phyloP scores from a whole-genome alignment of 1,284 basidiomycete genomes.

The Singerocomus rubriflavus region DNA sequence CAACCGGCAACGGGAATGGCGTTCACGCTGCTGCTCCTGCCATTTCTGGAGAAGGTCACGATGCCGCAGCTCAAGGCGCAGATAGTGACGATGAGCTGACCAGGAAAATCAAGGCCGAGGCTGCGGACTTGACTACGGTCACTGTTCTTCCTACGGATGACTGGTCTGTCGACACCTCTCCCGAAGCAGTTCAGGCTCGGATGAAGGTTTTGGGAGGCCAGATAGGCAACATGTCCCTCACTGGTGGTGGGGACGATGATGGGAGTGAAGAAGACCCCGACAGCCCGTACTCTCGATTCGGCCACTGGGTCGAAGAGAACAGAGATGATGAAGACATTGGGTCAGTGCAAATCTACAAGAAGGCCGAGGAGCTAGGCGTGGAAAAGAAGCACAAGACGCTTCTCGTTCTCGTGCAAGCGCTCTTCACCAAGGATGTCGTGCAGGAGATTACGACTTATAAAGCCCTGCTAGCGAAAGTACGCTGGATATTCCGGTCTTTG shows the following conservation, averaged over 20 bases:
- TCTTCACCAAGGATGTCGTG: constrained; percentile 80
- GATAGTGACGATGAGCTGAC: constrained; percentile 82
- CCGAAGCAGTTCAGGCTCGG: constrained; percentile 88
- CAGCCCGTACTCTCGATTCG: constrained; percentile 84
- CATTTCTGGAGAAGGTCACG: constrained; percentile 31
- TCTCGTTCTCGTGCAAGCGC: constrained; percentile 80
- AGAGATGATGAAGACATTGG: constrained; percentile 49
- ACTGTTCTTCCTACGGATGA: constrained; percentile 66
- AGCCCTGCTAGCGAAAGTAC: constrained; percentile 79
- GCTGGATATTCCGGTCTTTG: constrained; percentile 16
- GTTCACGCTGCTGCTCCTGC: constrained; percentile 30
- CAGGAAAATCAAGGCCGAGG: constrained; percentile 81
- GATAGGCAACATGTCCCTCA: constrained; percentile 44
- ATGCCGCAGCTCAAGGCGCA: constrained; percentile 40
- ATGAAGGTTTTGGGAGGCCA: constrained; percentile 74
- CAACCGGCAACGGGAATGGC: constrained; percentile 51
- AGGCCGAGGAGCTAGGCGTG: constrained; percentile 89
- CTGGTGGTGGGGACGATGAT: constrained; percentile 55
- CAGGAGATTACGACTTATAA: constrained; percentile 73
- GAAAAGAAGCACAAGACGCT: constrained; percentile 96
- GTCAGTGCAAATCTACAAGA: constrained; percentile 77
- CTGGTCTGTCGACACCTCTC: constrained; percentile 90
- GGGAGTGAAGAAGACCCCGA: constrained; percentile 86
- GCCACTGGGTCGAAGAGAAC: constrained; percentile 85
- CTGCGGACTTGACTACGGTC: constrained; percentile 70